Evolutionary conservation across 768 basidiomycete species (phyloP), one percentile per base, ranked within the genome.

Genomic region (Podaxis sp.): DNA sequence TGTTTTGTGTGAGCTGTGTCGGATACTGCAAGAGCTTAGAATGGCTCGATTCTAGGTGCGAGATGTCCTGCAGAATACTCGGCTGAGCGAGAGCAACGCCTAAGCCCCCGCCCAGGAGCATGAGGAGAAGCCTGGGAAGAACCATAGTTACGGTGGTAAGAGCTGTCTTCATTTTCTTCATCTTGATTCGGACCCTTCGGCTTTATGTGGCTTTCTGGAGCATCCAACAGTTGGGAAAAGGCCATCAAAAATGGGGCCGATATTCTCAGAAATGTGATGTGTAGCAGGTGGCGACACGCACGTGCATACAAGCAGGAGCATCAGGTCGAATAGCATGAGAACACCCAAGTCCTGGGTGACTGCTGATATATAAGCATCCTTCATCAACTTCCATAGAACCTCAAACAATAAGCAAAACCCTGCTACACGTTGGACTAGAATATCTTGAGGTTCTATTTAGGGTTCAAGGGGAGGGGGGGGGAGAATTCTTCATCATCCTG

Each of bases 1-100:
- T 77, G 58, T 72, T 70, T 66, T 82, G 81, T 2, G 83, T 82
- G 60, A 80, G 77, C 65, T 80, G 77, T 0, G 79, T 81, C 5
- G 82, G 81, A 67, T 81, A 83, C 17, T 69, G 71, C 56, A 82
- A 69, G 8, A 79, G 64, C 6, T 71, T 70, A 15, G 82, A 77
- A 60, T 80, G 76, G 33, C 76, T 70, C 7, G 67, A 60, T 62
- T 76, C 70, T 13, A 80, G 66, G 8, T 59, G 46, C 6, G 53
- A 41, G 30, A 56, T 56, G 5, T 48, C 38, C 44, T 66, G 56
- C 1, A 71, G 33, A 7, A 62, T 62, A 28, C 30, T 49, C 33
- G 61, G 61, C 22, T 56, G 33, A 22, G 54, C 61, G 17, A 56
- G n/a, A 3, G 11, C 55, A 28, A 36, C 17, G 5, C 54, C 33